phyloP scores from a whole-genome alignment of 169 alveolate species.

The Ichthyophthirius multifiliis region DNA sequence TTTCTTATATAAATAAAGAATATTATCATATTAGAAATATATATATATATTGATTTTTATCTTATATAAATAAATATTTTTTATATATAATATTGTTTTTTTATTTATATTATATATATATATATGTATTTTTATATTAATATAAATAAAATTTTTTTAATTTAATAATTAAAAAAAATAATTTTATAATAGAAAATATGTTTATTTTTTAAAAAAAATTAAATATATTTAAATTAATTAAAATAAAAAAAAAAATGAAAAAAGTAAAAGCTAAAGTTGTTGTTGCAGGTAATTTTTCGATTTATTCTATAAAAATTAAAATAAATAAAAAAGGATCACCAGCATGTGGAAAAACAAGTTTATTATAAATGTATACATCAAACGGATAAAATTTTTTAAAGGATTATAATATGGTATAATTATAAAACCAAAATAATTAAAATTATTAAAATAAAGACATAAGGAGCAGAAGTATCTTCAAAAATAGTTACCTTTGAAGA shows the following conservation, averaged over 20 bases:
- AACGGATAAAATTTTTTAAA: background rate
- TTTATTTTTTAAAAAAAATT: too few species aligned
- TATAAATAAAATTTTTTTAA: too few species aligned
- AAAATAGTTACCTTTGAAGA: background rate
- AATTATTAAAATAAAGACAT: background rate
- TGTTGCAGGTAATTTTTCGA: background rate
- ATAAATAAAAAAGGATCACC: background rate
- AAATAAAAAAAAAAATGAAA: background rate
- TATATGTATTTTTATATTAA: too few species aligned
- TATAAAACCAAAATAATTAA: background rate
- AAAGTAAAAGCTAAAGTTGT: background rate
- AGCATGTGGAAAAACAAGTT: background rate
- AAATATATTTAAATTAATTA: too few species aligned
- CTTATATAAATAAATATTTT: too few species aligned
- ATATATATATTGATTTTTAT: too few species aligned
- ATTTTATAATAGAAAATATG: too few species aligned
- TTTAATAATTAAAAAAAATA: too few species aligned
- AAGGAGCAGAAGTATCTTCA: constrained; percentile 1
- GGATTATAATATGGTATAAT: background rate
- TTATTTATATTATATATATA: too few species aligned
- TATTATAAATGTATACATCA: background rate
- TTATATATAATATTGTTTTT: too few species aligned
- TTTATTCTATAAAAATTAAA: background rate
- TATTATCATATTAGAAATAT: too few species aligned
- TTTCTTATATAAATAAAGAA: too few species aligned